Percentiles rank a stretch among this genome's conserved stretches.
phyloP scores from a whole-genome alignment of 106 monocot species.

The Hemerocallis citrina region DNA sequence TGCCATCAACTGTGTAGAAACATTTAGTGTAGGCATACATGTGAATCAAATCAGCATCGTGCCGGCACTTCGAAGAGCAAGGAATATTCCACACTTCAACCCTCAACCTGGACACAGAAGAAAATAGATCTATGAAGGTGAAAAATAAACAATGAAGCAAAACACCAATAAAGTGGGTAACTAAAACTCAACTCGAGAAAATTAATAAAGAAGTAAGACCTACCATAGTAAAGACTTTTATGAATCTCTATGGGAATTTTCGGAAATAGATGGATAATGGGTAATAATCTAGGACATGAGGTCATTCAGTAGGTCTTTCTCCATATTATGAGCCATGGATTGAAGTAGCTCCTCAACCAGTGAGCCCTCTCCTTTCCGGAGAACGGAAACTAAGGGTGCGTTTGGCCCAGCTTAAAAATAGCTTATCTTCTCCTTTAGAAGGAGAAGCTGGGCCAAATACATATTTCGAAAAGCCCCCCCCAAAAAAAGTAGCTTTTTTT shows the following conservation, averaged over 20 bases:
- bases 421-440: no score
- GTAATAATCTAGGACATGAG: conserved; percentile 43
- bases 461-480: no score
- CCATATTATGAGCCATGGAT: conserved; percentile 48
- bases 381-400: conserved; percentile 25
- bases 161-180: no score
- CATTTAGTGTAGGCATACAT: conserved; percentile 70
- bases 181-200: no score
- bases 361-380: conserved; percentile 74
- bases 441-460: no score
- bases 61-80: conserved; percentile 56
- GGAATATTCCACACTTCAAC: conserved; percentile 58
- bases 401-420: no score
- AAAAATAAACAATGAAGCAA: no score
- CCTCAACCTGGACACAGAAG: conserved; percentile 42
- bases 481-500: no score
- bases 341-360: conserved; percentile 60
- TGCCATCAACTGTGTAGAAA: no score
- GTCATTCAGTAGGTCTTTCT: conserved; percentile 29
- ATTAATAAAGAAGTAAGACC: background rate
- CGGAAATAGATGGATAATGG: conserved; percentile 50
- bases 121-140: background rate
- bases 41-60: conserved; percentile 83
- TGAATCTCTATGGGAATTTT: conserved; percentile 30
- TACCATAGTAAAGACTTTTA: conserved; percentile 56